Percentiles rank a stretch among this genome's conserved stretches.
These are phyloP conservation scores for Nepenthes alata DNA, from an alignment of 179 eudicot genomes.

Conservation along the genomic window DNA sequence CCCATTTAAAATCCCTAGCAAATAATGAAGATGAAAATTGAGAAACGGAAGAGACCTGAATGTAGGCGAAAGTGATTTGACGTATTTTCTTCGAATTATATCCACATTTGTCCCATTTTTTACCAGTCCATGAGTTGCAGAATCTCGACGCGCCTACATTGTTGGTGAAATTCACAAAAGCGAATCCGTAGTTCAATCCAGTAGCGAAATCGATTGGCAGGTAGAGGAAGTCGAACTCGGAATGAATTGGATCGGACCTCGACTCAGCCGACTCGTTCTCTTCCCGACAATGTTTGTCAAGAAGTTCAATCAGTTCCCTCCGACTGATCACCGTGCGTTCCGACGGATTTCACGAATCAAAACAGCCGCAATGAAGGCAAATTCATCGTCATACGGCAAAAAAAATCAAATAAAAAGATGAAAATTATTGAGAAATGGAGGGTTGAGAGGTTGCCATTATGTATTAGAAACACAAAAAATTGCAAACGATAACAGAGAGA, in stretches of 20 bases:
- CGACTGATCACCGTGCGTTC: neutral
- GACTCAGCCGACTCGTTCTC: neutral
- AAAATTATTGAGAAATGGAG: too few relatives aligned
- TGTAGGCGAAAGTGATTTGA: neutral
- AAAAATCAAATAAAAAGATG: too few relatives aligned
- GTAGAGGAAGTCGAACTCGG: constrained; percentile 2
- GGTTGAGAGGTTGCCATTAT: too few relatives aligned
- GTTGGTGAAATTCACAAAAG: constrained; percentile 7
- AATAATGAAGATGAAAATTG: neutral
- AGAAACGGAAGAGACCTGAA: neutral
- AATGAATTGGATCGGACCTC: neutral
- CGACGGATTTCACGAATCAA: neutral
- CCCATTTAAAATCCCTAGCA: neutral
- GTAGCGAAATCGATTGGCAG: constrained; percentile 3
- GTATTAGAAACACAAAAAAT: too few relatives aligned
- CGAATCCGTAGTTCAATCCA: constrained; percentile 3
- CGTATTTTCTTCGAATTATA: neutral
- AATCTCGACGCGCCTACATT: neutral
- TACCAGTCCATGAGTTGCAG: neutral
- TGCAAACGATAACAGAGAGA: neutral
- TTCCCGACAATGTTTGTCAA: constrained; percentile 1
- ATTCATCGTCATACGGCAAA: too few relatives aligned
- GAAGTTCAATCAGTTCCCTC: neutral
- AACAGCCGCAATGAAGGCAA: neutral
- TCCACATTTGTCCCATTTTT: neutral